Evolutionary conservation across 805 yeast species (phyloP).

Genomic region (Helenozyma rhizophorensis): DNA sequence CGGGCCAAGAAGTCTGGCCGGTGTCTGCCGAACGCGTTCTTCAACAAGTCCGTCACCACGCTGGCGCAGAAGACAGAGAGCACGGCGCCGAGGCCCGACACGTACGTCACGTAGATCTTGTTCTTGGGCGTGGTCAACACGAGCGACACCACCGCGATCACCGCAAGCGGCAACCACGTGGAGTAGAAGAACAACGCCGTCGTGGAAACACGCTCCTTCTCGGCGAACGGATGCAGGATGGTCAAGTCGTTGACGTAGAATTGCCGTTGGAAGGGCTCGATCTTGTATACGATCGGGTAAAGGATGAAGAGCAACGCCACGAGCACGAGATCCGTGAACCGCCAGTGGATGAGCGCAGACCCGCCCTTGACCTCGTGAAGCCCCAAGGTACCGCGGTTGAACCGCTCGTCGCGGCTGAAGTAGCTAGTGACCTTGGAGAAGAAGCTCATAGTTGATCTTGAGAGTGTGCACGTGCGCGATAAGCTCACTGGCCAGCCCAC

Average conservation of each 20-base stretch:
- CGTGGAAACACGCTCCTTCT: constrained; percentile 64
- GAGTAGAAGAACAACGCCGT: constrained; percentile 51
- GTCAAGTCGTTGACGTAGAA: constrained; percentile 73
- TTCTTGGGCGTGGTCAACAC: constrained; percentile 47
- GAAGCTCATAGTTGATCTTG: constrained; percentile 3
- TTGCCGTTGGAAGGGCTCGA: constrained; percentile 70
- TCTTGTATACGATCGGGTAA: constrained; percentile 19
- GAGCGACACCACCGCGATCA: constrained; percentile 33
- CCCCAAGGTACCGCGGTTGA: constrained; percentile 25
- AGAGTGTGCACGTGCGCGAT: no score
- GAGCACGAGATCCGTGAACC: constrained; percentile 17
- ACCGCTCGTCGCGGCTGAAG: constrained; percentile 15
- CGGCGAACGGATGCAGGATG: constrained; percentile 77
- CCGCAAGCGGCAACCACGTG: constrained; percentile 44
- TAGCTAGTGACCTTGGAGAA: constrained; percentile 14
- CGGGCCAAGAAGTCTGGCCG: constrained; percentile 91
- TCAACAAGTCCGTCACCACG: constrained; percentile 66
- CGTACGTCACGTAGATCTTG: constrained; percentile 55
- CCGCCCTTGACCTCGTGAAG: constrained; percentile 7
- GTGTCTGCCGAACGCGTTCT: constrained; percentile 83
- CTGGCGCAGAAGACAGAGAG: constrained; percentile 58
- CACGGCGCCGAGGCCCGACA: constrained; percentile 63
- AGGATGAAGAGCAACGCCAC: constrained; percentile 19
- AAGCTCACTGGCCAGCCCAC: no score
- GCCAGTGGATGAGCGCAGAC: constrained; percentile 11